phyloP scores from a whole-genome alignment of 2,329 filamentous ascomycete genomes.

The Hypoxylon sp. region DNA sequence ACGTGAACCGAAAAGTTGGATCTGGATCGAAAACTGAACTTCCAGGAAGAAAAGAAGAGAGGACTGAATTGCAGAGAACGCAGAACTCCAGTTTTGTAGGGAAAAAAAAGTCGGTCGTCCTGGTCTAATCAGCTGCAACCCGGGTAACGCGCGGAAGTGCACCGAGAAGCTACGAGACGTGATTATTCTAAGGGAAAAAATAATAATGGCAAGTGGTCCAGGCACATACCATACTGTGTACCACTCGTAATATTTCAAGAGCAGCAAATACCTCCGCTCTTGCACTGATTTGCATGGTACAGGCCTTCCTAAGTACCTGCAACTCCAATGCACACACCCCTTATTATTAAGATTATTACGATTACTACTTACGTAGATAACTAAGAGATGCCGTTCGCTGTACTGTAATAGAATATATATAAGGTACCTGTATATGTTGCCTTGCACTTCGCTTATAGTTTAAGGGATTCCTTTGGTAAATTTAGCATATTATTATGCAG shows the following conservation, averaged over 20 bases:
- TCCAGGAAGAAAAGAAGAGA: constrained; percentile 1
- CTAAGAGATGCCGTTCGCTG: too few species aligned
- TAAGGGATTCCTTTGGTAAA: too few species aligned
- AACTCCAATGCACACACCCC: neutral
- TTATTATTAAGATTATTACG: neutral
- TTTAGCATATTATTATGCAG: neutral
- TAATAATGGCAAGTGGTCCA: neutral
- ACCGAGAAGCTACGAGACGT: neutral
- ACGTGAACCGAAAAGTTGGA: neutral
- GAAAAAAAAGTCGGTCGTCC: neutral
- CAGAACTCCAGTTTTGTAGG: neutral
- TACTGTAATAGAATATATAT: too few species aligned
- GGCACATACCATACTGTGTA: neutral
- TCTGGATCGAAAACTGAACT: neutral
- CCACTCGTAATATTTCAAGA: neutral
- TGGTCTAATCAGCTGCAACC: constrained; percentile 2
- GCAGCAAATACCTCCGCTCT: neutral
- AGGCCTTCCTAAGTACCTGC: neutral
- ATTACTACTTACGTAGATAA: too few species aligned
- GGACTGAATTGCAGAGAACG: neutral
- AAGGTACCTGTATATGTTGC: too few species aligned
- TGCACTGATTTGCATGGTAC: neutral
- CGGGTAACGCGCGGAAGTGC: neutral
- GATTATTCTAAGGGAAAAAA: neutral
- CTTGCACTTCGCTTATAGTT: neutral